Conservation (phyloP, 768 basidiomycete species). For the Psilocybe cyanescens region DNA sequence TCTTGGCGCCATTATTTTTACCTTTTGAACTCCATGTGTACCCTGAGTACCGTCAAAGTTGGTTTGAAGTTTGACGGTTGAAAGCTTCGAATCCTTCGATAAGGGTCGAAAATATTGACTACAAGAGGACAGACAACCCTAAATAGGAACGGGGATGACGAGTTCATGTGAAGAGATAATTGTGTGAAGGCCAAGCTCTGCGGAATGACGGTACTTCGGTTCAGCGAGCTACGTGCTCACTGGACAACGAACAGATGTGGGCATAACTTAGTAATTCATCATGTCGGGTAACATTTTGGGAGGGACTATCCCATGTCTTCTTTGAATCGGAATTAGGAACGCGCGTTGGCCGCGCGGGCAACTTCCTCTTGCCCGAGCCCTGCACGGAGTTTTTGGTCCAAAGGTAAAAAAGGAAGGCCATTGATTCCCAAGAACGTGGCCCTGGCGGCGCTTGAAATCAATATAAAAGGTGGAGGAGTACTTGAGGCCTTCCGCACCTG, state of each 20-base stretch:
- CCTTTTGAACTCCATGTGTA: constrained; percentile 3
- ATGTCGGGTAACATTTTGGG: neutral
- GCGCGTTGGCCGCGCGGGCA: neutral
- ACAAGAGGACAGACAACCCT: neutral
- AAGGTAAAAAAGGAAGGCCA: neutral
- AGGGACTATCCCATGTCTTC: neutral
- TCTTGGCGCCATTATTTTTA: constrained; percentile 11
- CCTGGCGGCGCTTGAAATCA: neutral
- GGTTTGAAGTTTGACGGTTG: too few relatives aligned
- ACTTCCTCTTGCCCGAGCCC: neutral
- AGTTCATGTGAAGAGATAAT: neutral
- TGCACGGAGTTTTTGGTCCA: neutral
- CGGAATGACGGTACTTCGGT: neutral
- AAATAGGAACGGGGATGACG: neutral
- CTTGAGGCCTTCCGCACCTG: neutral
- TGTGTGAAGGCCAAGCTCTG: neutral
- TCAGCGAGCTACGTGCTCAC: neutral
- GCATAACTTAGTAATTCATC: neutral
- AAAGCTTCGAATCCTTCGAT: neutral
- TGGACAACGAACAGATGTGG: neutral
- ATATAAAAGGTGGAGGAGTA: neutral
- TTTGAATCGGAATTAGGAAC: neutral
- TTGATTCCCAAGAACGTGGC: constrained; percentile 4
- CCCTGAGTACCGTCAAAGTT: neutral
- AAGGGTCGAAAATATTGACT: neutral